A percentile compares a stretch with the other conserved stretches of the same genome.
Conservation (phyloP, 163 green algal species). For the Trebouxiophyceae sp. region DNA sequence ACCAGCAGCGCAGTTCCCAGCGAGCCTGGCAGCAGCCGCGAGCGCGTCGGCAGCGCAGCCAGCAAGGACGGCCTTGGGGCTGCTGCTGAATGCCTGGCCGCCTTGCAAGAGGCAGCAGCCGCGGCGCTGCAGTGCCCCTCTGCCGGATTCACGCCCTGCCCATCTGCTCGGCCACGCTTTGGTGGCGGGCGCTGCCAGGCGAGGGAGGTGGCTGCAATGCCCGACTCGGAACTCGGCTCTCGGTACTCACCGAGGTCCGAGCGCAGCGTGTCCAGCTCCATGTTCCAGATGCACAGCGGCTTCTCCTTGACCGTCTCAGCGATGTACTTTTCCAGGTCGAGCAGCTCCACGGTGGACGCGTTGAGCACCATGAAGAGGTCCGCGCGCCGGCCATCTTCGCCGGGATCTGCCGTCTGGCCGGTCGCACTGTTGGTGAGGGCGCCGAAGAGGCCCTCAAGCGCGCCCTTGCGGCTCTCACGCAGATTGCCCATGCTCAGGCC, state of each 20-base stretch:
- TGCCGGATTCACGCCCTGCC: too few relatives aligned
- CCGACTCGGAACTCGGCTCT: neutral
- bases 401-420: neutral
- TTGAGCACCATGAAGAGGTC: slow-evolving; percentile 41
- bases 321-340: slow-evolving; percentile 43
- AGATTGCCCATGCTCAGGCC: slow-evolving; percentile 72
- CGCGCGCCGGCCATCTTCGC: slow-evolving; percentile 21
- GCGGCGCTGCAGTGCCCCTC: too few relatives aligned
- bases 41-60: too few relatives aligned
- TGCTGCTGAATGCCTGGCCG: too few relatives aligned
- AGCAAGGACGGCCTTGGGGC: too few relatives aligned
- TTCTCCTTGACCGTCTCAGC: slow-evolving; percentile 32
- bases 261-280: slow-evolving; percentile 94
- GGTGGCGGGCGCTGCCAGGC: neutral
- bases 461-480: slow-evolving; percentile 40
- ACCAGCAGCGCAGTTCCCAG: too few relatives aligned
- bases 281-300: slow-evolving; percentile 84
- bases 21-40: too few relatives aligned
- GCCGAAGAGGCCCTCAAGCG: slow-evolving; percentile 17
- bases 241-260: slow-evolving; percentile 57
- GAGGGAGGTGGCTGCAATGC: too few relatives aligned
- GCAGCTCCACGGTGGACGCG: slow-evolving; percentile 62
- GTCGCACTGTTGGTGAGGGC: slow-evolving; percentile 11
- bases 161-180: too few relatives aligned
- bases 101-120: too few relatives aligned